These are phyloP conservation scores for Peronospora belbahrii DNA, from an alignment of 352 stramenopile genomes.

Conservation along the genomic window DNA sequence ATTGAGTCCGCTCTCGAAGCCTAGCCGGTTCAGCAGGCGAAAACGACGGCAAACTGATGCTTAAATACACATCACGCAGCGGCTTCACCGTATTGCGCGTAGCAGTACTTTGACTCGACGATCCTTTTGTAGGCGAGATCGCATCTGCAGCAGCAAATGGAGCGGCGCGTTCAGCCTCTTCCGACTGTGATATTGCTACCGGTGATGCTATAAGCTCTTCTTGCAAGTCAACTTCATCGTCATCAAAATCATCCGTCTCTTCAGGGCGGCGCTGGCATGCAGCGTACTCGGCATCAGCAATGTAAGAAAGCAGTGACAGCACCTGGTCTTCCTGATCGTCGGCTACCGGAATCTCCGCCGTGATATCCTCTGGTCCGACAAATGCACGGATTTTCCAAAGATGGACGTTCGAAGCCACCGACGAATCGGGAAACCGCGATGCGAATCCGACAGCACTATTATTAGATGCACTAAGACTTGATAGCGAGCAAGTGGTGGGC, in stretches of 20 bases:
- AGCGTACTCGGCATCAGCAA: conserved; percentile 73
- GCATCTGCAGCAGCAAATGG: neutral
- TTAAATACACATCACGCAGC: conserved; percentile 56
- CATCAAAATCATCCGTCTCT: conserved; percentile 41
- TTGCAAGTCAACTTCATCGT: conserved; percentile 39
- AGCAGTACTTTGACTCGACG: conserved; percentile 43
- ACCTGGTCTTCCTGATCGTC: conserved; percentile 66
- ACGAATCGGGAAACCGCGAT: conserved; percentile 68
- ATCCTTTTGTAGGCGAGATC: conserved; percentile 15
- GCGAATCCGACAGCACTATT: conserved; percentile 74
- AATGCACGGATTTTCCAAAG: conserved; percentile 78
- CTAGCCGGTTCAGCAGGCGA: conserved; percentile 39
- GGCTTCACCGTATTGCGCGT: conserved; percentile 60
- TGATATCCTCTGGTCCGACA: conserved; percentile 26
- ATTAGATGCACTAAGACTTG: conserved; percentile 11
- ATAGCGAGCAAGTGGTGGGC: conserved; percentile 5
- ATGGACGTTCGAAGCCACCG: conserved; percentile 67
- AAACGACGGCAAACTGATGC: conserved; percentile 59
- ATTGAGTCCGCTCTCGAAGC: conserved; percentile 24
- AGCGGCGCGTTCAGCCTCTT: neutral
- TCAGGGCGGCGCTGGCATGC: conserved; percentile 50
- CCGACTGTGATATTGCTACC: conserved; percentile 1
- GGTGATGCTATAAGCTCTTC: conserved; percentile 11
- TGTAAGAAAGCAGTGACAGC: conserved; percentile 77
- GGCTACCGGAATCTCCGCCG: conserved; percentile 54